Evolutionary conservation across 192 early-diverging fungal genomes (phyloP).

Genomic region (Radiomyces spectabilis): DNA sequence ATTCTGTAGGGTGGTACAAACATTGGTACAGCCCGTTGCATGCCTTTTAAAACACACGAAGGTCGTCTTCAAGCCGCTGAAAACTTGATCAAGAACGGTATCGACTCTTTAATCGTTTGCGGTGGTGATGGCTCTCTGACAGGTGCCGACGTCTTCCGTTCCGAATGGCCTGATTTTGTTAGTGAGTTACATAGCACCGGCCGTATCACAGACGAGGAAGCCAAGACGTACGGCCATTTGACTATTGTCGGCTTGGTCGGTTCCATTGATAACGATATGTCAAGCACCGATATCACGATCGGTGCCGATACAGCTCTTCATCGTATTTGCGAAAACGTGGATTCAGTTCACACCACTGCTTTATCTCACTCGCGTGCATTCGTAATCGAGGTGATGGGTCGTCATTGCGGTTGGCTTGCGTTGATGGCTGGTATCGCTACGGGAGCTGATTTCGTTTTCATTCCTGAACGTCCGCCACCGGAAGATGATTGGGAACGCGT

Average conservation of each 20-base stretch:
- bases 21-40: constrained; percentile 91
- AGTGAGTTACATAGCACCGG: constrained; percentile 61
- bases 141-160: constrained; percentile 84
- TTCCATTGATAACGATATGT: constrained; percentile 95
- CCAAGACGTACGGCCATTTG: constrained; percentile 53
- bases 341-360: constrained; percentile 88
- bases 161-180: constrained; percentile 84
- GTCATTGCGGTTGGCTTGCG: constrained; percentile 95
- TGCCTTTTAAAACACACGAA: constrained; percentile 73
- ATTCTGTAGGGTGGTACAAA: constrained; percentile 90
- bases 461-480: constrained; percentile 88
- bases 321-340: constrained; percentile 93
- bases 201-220: constrained; percentile 52
- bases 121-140: constrained; percentile 97
- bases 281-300: constrained; percentile 89
- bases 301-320: constrained; percentile 90
- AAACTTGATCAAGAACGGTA: constrained; percentile 86
- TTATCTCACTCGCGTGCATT: constrained; percentile 94
- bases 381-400: constrained; percentile 97
- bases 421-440: constrained; percentile 80
- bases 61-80: constrained; percentile 77
- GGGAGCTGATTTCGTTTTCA: constrained; percentile 93
- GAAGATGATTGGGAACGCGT: constrained; percentile 81
- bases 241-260: constrained; percentile 96
- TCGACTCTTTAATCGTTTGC: constrained; percentile 91